phyloP scores from a whole-genome alignment of 2,329 filamentous ascomycete genomes.

The Diaporthe batatas region DNA sequence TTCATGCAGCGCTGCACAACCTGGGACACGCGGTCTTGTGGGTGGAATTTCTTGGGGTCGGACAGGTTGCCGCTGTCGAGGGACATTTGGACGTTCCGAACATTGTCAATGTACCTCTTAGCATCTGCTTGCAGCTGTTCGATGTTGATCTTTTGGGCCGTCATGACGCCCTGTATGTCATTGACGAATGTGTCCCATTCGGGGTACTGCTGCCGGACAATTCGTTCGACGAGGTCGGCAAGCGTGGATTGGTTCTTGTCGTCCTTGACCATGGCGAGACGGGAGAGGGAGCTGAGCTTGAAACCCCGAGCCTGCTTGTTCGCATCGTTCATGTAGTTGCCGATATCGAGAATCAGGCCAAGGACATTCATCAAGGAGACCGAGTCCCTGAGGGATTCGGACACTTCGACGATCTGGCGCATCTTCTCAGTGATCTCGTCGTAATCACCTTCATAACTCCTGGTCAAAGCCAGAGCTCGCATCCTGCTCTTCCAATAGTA shows the following conservation, averaged over 20 bases:
- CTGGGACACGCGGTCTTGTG: slow-evolving; percentile 93
- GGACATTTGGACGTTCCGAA: slow-evolving; percentile 92
- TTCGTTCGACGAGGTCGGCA: slow-evolving; percentile 94
- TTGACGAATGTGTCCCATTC: slow-evolving; percentile 92
- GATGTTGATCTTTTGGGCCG: slow-evolving; percentile 91
- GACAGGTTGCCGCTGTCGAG: slow-evolving; percentile 94
- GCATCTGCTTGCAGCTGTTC: slow-evolving; percentile 91
- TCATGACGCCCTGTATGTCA: slow-evolving; percentile 85
- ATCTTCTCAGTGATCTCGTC: slow-evolving; percentile 91
- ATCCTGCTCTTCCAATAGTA: slow-evolving; percentile 99
- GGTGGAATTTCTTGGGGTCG: slow-evolving; percentile 97
- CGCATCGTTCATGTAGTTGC: slow-evolving; percentile 99
- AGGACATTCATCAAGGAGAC: slow-evolving; percentile 96
- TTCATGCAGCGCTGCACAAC: slow-evolving; percentile 96
- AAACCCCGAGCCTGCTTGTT: slow-evolving; percentile 99
- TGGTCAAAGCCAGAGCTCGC: slow-evolving; percentile 87
- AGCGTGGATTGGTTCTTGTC: slow-evolving; percentile 98
- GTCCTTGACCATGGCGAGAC: slow-evolving; percentile 97
- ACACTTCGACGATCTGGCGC: slow-evolving; percentile 86
- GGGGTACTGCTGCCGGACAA: slow-evolving; percentile 95
- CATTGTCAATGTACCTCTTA: slow-evolving; percentile 92
- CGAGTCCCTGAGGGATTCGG: slow-evolving; percentile 90
- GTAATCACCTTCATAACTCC: slow-evolving; percentile 88
- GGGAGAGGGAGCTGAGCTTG: slow-evolving; percentile 94
- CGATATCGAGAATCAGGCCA: slow-evolving; percentile 95